These are phyloP conservation scores for Boechera retrofracta DNA, from an alignment of 345 rosid species.

Conservation along the genomic window DNA sequence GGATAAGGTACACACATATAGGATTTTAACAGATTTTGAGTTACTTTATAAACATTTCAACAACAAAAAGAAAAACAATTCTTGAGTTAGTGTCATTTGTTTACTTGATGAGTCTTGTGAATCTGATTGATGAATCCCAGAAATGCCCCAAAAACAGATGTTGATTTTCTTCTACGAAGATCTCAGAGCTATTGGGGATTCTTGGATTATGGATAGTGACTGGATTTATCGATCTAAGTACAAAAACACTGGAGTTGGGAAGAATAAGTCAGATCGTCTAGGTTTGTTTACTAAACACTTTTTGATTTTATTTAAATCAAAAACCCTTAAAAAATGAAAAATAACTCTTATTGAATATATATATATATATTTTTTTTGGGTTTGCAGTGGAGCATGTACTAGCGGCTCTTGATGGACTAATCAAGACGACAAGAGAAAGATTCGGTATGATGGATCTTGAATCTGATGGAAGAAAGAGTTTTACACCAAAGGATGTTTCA, in stretches of 20 bases:
- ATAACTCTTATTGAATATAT: too few relatives aligned
- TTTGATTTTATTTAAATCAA: background rate
- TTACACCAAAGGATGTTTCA: slow-evolving; percentile 32
- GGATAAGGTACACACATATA: slow-evolving; percentile 47
- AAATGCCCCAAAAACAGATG: slow-evolving; percentile 56
- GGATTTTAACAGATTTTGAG: background rate
- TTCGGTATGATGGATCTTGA: slow-evolving; percentile 60
- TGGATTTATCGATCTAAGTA: slow-evolving; percentile 60
- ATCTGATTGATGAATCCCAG: slow-evolving; percentile 47
- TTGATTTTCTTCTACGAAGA: slow-evolving; percentile 59
- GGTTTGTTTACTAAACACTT: slow-evolving; percentile 46
- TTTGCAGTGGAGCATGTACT: slow-evolving; percentile 60
- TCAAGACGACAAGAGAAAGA: slow-evolving; percentile 55
- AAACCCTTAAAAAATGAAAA: too few relatives aligned
- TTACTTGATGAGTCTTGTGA: slow-evolving; percentile 41
- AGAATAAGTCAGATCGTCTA: slow-evolving; percentile 52
- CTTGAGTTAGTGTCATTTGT: slow-evolving; percentile 19
- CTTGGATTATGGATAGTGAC: slow-evolving; percentile 61
- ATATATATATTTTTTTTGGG: background rate
- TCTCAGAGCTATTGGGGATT: slow-evolving; percentile 69
- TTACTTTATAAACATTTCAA: background rate
- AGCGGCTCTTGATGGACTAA: slow-evolving; percentile 66
- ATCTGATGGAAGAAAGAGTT: slow-evolving; percentile 47
- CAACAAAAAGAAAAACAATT: background rate
- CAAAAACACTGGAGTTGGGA: slow-evolving; percentile 48